A percentile compares a stretch with the other conserved stretches of the same genome.
Evolutionary conservation across 768 basidiomycete genomes (phyloP).

Genomic region (Suillus brevipes): DNA sequence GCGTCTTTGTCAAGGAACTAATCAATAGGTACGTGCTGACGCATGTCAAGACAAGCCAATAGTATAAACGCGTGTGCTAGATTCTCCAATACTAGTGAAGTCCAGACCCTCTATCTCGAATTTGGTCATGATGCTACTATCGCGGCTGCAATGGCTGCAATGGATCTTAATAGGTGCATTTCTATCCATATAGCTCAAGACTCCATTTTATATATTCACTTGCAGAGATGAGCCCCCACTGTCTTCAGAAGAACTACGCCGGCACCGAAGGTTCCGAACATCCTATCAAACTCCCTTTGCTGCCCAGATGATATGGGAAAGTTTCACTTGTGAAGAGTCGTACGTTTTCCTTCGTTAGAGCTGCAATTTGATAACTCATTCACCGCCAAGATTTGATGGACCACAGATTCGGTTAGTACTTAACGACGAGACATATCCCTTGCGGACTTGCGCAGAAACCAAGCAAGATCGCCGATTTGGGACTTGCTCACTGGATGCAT

Average conservation of each 20-base stretch:
- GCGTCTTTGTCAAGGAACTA: constrained; percentile 40
- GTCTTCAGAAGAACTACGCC: constrained; percentile 26
- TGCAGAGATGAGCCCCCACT: constrained; percentile 30
- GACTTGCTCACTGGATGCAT: constrained; percentile 33
- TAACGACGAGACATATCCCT: constrained; percentile 36
- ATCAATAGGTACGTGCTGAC: constrained; percentile 34
- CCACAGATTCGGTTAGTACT: constrained; percentile 38
- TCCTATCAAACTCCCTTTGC: constrained; percentile 38
- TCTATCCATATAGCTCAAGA: not conserved
- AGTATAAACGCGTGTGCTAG: constrained; percentile 15
- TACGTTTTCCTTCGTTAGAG: constrained; percentile 7
- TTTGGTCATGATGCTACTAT: constrained; percentile 45
- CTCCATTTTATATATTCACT: not conserved
- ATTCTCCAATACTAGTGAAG: constrained; percentile 37
- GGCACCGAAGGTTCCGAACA: constrained; percentile 31
- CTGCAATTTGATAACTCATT: not conserved
- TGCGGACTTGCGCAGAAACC: constrained; percentile 27
- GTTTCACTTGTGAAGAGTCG: constrained; percentile 33
- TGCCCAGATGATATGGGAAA: constrained; percentile 40
- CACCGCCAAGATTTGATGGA: constrained; percentile 16
- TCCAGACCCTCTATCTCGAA: constrained; percentile 38
- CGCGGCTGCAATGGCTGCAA: constrained; percentile 39
- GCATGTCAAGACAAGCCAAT: not conserved
- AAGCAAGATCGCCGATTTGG: constrained; percentile 27
- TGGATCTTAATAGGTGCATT: constrained; percentile 37